Base-by-base conservation (phyloP, 768 basidiomycete species). In the Tulasnella sp. region DNA sequence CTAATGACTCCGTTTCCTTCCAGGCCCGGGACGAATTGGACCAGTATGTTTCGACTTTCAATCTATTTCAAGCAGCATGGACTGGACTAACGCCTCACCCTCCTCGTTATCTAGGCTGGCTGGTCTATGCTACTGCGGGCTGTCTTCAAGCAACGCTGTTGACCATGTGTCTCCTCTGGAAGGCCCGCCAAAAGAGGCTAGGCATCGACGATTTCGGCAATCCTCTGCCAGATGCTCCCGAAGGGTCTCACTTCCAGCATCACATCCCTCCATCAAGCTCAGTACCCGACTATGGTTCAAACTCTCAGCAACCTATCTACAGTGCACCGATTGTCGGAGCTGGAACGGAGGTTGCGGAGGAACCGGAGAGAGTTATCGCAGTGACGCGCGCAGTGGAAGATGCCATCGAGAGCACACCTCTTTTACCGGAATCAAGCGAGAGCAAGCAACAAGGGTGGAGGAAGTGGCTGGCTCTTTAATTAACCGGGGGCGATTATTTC, bases 191-290 rank as follows among this genome's bases (percentile, higher is more conserved):
- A 84, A 88, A 86, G 75, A 87, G 88, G 54, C 89, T 95, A 24
- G 90, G 91, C 22, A 90, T 98, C 75, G 95, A 98, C 84, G 97
- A 98, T 86, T 99, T 98, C 83, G 97, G 97, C 1, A 88, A 89
- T 54, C 90, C 92, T 0, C 84, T 90, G 18, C 80, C 78, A n/a
- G 78, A 74, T 72, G 41, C 78, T n/a, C 77, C 77, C 22, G 37
- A 50, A 20, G 60, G 41, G 54, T 78, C 77, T 9, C 77, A 78
- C 60, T 78, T 78, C 77, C 77, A 78, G 60, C 77, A 78, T 60
- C 77, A 78, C 42, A 50, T 40, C 18, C 77, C 31, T 60, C 18
- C 48, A 11, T 54, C 46, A 18, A 40, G 37, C 24, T 44, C 37
- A 40, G 28, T 37, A 20, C 64, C 64, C 31, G 34, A 69, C 64